Percentiles rank a stretch among this genome's conserved stretches.
Conservation (phyloP, 164 flowering plant species). For the Magnolia changhungtana region DNA sequence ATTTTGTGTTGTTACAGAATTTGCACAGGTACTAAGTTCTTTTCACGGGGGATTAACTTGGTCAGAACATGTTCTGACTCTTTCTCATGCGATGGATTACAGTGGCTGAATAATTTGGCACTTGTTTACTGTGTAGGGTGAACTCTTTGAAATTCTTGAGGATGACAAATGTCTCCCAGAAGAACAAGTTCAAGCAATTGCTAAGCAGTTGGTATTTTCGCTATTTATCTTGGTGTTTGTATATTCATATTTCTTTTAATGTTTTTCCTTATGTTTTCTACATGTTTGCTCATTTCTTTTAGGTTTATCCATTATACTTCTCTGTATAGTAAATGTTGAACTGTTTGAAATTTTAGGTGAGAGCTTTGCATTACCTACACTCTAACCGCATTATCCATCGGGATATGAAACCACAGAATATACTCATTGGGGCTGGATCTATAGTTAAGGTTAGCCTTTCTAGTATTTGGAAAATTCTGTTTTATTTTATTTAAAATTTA, state of each 20-base stretch:
- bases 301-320: no score
- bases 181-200: slow-evolving; percentile 96
- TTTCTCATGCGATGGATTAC: background rate
- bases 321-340: background rate
- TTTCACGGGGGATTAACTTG: background rate
- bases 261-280: background rate
- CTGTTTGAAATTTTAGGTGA: slow-evolving; percentile 53
- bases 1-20: slow-evolving; percentile 97
- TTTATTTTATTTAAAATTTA: no score
- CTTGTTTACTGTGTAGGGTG: slow-evolving; percentile 57
- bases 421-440: slow-evolving; percentile 88
- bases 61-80: background rate
- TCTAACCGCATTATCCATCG: slow-evolving; percentile 97
- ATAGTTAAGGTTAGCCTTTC: slow-evolving; percentile 65
- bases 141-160: slow-evolving; percentile 92
- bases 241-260: background rate
- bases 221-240: background rate
- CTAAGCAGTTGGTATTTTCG: slow-evolving; percentile 82
- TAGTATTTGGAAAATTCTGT: background rate
- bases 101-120: slow-evolving; percentile 1
- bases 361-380: slow-evolving; percentile 91
- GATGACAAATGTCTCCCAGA: slow-evolving; percentile 96
- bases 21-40: slow-evolving; percentile 68
- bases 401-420: slow-evolving; percentile 99
- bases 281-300: background rate